Percentiles rank a stretch among this genome's conserved stretches.
phyloP scores from a whole-genome alignment of 2,329 filamentous ascomycete species.

The Myriosclerotinia scirpicola region DNA sequence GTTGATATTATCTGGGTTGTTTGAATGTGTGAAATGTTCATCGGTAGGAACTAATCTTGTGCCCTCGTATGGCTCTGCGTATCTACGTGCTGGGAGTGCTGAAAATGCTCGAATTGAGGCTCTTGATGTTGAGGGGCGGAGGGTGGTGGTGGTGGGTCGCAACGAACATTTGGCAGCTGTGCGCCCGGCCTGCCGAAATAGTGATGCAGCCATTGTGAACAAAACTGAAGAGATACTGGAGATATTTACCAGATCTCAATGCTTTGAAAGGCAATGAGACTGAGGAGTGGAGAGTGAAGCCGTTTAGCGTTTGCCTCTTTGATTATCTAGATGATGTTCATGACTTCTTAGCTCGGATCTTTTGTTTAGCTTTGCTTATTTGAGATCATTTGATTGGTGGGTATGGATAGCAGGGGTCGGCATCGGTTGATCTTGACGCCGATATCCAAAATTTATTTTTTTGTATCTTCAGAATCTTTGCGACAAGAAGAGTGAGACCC shows the following conservation, averaged over 20 bases:
- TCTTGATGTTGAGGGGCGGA: conserved; percentile 41
- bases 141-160: conserved; percentile 39
- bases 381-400: conserved; percentile 6
- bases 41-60: conserved; percentile 57
- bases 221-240: conserved; percentile 29
- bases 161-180: conserved; percentile 67
- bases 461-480: conserved; percentile 20
- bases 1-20: conserved; percentile 44
- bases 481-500: conserved; percentile 18
- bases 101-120: conserved; percentile 61
- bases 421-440: conserved; percentile 19
- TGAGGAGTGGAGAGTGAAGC: conserved; percentile 27
- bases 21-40: conserved; percentile 58
- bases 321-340: conserved; percentile 30
- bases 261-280: conserved; percentile 30
- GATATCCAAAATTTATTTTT: conserved; percentile 24
- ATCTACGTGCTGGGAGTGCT: conserved; percentile 60
- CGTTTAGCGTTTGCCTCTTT: conserved; percentile 20
- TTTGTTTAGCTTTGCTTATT: conserved; percentile 23
- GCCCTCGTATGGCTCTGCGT: conserved; percentile 58
- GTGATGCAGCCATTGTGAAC: conserved; percentile 66
- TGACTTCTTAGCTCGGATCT: conserved; percentile 27
- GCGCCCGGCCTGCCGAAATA: conserved; percentile 71
- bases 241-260: conserved; percentile 33
- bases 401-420: conserved; percentile 7